Evolutionary conservation across 2,329 filamentous ascomycete genomes (phyloP).

Genomic region (Ophiostoma angusticollis): DNA sequence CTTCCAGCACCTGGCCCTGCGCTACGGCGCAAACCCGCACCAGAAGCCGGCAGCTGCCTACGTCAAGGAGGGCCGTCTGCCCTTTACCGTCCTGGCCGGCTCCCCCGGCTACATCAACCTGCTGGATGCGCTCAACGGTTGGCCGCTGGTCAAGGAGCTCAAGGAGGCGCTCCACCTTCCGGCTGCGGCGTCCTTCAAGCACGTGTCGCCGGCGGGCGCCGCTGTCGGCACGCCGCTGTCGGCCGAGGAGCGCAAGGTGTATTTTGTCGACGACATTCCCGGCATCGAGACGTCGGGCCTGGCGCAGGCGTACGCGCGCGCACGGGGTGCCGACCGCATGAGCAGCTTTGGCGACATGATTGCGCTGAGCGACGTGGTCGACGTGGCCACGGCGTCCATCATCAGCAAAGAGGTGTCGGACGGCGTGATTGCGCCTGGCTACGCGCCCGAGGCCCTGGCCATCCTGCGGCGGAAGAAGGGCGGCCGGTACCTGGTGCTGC

Average conservation of each 20-base stretch:
- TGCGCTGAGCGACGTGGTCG: constrained; percentile 80
- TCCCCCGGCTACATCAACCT: constrained; percentile 96
- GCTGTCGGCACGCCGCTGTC: constrained; percentile 83
- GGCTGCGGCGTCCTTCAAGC: constrained; percentile 96
- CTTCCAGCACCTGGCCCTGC: constrained; percentile 68
- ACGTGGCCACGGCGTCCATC: constrained; percentile 89
- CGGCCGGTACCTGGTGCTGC: constrained; percentile 87
- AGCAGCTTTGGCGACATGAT: constrained; percentile 97
- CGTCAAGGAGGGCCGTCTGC: constrained; percentile 57
- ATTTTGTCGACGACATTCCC: constrained; percentile 93
- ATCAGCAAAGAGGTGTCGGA: constrained; percentile 97
- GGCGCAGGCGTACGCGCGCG: constrained; percentile 90
- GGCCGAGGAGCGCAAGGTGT: constrained; percentile 86
- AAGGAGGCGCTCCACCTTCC: constrained; percentile 77
- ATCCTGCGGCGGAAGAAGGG: constrained; percentile 97
- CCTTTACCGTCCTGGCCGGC: constrained; percentile 89
- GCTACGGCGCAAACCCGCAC: constrained; percentile 95
- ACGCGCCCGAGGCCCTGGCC: constrained; percentile 71
- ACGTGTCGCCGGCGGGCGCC: constrained; percentile 91
- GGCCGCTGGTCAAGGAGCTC: constrained; percentile 93
- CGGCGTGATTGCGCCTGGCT: constrained; percentile 85
- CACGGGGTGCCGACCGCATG: constrained; percentile 93
- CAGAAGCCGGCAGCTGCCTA: constrained; percentile 92
- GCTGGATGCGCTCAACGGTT: constrained; percentile 89
- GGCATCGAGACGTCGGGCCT: constrained; percentile 76